phyloP scores from a whole-genome alignment of 768 basidiomycete genomes.

The Dioszegia aurantiaca region DNA sequence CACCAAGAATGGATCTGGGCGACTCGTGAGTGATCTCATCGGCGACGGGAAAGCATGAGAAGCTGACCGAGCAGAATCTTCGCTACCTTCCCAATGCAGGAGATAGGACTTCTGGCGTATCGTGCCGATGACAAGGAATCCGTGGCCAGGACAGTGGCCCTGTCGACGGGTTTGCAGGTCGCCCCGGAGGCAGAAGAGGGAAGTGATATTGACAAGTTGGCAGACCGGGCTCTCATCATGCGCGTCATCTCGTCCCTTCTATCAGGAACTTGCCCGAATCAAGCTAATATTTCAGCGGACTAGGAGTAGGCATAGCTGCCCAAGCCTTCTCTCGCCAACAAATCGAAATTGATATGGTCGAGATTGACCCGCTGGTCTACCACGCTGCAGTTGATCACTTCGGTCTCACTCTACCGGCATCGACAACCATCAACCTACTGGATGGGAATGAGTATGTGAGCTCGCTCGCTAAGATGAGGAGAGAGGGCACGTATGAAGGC shows the following conservation, averaged over 20 bases:
- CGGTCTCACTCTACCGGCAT: constrained; percentile 62
- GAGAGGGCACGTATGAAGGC: constrained; percentile 18
- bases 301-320: constrained; percentile 80
- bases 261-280: not conserved
- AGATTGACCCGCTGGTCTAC: constrained; percentile 90
- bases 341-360: constrained; percentile 75
- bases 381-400: constrained; percentile 75
- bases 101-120: constrained; percentile 70
- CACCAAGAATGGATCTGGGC: constrained; percentile 58
- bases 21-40: constrained; percentile 51
- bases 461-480: constrained; percentile 52
- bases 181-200: constrained; percentile 55
- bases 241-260: not conserved
- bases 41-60: not conserved
- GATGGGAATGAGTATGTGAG: constrained; percentile 73
- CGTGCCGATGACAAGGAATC: constrained; percentile 19
- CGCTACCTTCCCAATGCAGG: constrained; percentile 78
- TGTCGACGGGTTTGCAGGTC: constrained; percentile 45
- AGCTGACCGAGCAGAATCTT: constrained; percentile 63
- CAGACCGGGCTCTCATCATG: constrained; percentile 24
- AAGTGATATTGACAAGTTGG: constrained; percentile 64
- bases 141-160: constrained; percentile 39
- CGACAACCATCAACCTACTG: constrained; percentile 61
- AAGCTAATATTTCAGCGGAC: constrained; percentile 61
- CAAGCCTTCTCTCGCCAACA: constrained; percentile 68